Percentiles rank a stretch among this genome's conserved stretches.
phyloP scores from a whole-genome alignment of 2,329 filamentous ascomycete genomes.

The Cladorrhinum sp. region DNA sequence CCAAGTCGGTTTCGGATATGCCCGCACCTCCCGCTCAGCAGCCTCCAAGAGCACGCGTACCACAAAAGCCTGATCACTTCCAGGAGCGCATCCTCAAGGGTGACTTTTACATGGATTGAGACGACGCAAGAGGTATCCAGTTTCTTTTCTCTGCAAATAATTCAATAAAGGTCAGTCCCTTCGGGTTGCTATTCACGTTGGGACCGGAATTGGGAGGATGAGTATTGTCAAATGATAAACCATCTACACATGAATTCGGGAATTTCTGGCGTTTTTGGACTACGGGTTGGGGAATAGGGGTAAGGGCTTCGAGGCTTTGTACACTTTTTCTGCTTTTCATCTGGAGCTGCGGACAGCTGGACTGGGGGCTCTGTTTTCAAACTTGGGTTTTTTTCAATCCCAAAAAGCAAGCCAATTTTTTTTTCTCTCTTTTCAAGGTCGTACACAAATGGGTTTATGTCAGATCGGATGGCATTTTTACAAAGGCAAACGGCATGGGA shows the following conservation, averaged over 20 bases:
- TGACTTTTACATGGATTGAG: conserved; percentile 93
- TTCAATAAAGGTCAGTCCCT: neutral
- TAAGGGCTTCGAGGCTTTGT: neutral
- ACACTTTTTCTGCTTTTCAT: neutral
- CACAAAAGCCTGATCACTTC: conserved; percentile 83
- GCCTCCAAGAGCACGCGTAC: conserved; percentile 47
- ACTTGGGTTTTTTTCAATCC: neutral
- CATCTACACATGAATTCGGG: neutral
- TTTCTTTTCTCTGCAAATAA: neutral
- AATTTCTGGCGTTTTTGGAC: neutral
- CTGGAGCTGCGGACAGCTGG: neutral
- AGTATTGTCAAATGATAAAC: neutral
- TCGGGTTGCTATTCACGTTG: neutral
- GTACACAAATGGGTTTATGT: neutral
- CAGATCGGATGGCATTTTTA: no score
- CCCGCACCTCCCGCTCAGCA: conserved; percentile 54
- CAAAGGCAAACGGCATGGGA: neutral
- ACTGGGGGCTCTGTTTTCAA: neutral
- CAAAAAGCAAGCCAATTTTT: neutral
- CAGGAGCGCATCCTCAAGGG: conserved; percentile 97
- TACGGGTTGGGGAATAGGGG: neutral
- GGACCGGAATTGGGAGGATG: neutral
- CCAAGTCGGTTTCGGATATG: conserved; percentile 68
- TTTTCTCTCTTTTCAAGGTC: neutral
- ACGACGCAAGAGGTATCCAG: neutral